A percentile compares a stretch with the other conserved stretches of the same genome.
phyloP scores from a whole-genome alignment of 805 yeast genomes.

The Starmerella geochares region DNA sequence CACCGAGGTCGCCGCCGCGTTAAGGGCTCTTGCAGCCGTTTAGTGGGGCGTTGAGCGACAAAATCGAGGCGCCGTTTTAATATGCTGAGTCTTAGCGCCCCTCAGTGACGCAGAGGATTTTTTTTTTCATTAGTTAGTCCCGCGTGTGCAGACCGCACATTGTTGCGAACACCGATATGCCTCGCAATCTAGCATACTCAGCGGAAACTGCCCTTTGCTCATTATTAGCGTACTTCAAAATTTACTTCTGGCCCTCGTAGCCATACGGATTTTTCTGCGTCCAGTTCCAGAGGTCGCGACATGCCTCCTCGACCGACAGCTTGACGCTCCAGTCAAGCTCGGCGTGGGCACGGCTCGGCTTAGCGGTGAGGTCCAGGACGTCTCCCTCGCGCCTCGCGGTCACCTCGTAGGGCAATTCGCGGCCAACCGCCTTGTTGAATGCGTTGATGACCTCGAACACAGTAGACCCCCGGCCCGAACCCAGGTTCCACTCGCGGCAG shows the following conservation, averaged over 20 bases:
- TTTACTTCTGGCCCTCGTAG: slow-evolving; percentile 29
- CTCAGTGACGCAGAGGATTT: too few species aligned
- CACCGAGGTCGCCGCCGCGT: too few species aligned
- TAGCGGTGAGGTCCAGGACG: slow-evolving; percentile 64
- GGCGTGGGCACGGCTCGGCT: slow-evolving; percentile 51
- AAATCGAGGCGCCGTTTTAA: too few species aligned
- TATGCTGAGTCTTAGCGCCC: too few species aligned
- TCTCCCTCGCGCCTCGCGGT: slow-evolving; percentile 64
- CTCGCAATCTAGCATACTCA: too few species aligned
- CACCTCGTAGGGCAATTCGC: slow-evolving; percentile 53
- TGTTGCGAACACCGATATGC: too few species aligned
- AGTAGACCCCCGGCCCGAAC: slow-evolving; percentile 71
- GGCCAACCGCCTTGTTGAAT: slow-evolving; percentile 55
- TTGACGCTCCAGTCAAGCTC: slow-evolving; percentile 60
- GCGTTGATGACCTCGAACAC: slow-evolving; percentile 61
- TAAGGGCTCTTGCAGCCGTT: too few species aligned
- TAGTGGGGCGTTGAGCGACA: too few species aligned
- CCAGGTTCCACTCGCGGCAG: slow-evolving; percentile 72
- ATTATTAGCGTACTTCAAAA: too few species aligned
- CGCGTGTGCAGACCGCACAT: too few species aligned
- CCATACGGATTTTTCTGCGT: slow-evolving; percentile 59
- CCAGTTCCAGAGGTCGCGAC: slow-evolving; percentile 72
- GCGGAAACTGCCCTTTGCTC: too few species aligned
- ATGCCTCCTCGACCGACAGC: slow-evolving; percentile 49
- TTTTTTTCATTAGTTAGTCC: too few species aligned